Evolutionary conservation across 805 yeast genomes (phyloP).

Genomic region (Saturnispora kantuleensis): DNA sequence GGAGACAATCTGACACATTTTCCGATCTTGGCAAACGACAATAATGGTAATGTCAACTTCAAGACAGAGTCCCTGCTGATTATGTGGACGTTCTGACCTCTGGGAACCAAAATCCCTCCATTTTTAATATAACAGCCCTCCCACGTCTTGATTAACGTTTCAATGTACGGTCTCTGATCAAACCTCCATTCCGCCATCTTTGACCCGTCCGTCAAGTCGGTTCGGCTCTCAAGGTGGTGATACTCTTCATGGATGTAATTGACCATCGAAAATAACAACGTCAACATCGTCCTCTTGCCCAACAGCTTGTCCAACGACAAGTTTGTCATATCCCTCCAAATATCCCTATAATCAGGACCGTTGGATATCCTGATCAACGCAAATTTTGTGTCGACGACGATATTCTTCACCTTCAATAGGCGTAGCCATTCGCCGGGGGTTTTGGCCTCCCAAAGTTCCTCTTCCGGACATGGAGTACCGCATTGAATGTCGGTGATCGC

Average conservation of each 20-base stretch:
- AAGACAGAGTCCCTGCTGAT: conserved; percentile 46
- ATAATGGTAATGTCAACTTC: conserved; percentile 57
- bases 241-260: conserved; percentile 53
- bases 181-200: conserved; percentile 58
- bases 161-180: conserved; percentile 49
- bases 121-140: conserved; percentile 50
- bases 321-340: conserved; percentile 39
- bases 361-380: conserved; percentile 49
- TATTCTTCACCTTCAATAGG: conserved; percentile 27
- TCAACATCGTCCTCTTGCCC: conserved; percentile 41
- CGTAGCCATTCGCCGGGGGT: conserved; percentile 42
- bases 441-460: conserved; percentile 49
- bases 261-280: conserved; percentile 55
- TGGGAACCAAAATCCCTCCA: conserved; percentile 52
- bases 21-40: conserved; percentile 57
- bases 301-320: conserved; percentile 30
- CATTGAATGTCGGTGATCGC: conserved; percentile 39
- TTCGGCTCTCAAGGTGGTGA: conserved; percentile 24
- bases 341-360: conserved; percentile 41
- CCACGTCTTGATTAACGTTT: conserved; percentile 54
- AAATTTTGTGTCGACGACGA: conserved; percentile 43
- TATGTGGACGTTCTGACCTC: conserved; percentile 37
- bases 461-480: conserved; percentile 56
- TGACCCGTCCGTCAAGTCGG: conserved; percentile 28
- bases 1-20: conserved; percentile 54